Conservation (phyloP, 2,329 filamentous ascomycete species). For the Nemania bipapillata region DNA sequence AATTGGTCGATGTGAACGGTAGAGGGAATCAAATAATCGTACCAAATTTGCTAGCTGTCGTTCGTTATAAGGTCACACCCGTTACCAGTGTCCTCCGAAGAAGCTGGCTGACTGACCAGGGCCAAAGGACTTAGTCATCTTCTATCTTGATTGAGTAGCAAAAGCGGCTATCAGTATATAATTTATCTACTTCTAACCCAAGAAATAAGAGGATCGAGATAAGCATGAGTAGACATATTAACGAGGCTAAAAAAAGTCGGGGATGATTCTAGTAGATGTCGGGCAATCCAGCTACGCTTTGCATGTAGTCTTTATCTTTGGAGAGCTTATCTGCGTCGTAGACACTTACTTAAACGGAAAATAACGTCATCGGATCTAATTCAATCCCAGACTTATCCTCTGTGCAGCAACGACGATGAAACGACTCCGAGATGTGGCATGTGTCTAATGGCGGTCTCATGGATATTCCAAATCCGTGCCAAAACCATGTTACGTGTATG, state of each 20-base stretch:
- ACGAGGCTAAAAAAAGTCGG: not conserved
- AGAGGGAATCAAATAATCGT: not conserved
- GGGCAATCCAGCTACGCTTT: no score
- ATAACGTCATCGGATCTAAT: constrained; percentile 14
- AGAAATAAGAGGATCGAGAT: not conserved
- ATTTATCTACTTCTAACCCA: not conserved
- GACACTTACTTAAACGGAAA: not conserved
- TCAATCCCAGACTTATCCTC: not conserved
- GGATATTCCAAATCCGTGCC: constrained; percentile 27
- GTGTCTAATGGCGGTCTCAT: constrained; percentile 9
- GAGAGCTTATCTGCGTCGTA: not conserved
- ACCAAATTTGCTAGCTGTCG: not conserved
- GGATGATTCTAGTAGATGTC: not conserved
- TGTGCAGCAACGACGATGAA: constrained; percentile 16
- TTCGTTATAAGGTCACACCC: not conserved
- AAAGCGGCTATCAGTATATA: not conserved
- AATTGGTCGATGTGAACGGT: not conserved
- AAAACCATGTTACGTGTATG: constrained; percentile 12
- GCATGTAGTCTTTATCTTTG: no score
- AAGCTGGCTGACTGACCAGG: no score
- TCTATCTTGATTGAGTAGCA: not conserved
- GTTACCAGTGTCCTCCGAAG: no score
- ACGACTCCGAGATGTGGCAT: constrained; percentile 17
- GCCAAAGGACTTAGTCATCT: not conserved
- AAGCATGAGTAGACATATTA: not conserved